Evolutionary conservation across 306 rosid genomes (phyloP).

Genomic region (Malus asiatica): DNA sequence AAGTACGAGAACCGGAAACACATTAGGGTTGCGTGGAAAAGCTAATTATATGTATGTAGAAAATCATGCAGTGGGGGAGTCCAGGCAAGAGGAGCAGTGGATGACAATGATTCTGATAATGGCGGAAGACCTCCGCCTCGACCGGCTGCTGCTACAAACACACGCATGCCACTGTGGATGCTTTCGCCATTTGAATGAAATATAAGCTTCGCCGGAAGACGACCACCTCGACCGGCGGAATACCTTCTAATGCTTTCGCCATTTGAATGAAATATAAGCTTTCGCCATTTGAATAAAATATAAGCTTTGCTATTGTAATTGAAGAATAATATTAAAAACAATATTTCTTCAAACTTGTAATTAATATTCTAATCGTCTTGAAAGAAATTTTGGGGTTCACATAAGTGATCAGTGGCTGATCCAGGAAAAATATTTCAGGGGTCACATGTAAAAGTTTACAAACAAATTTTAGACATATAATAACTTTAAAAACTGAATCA

Average conservation of each 20-base stretch:
- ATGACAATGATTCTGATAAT: slow-evolving; percentile 20
- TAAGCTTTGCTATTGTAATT: not conserved
- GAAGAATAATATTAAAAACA: not conserved
- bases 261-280: slow-evolving; percentile 18
- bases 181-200: slow-evolving; percentile 31
- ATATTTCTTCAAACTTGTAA: not conserved
- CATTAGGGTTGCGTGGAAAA: not conserved
- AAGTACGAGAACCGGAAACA: not conserved
- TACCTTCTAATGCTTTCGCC: slow-evolving; percentile 35
- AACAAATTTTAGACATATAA: too few relatives aligned
- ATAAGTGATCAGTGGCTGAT: too few relatives aligned
- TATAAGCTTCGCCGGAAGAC: not conserved
- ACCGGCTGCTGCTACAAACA: slow-evolving; percentile 9
- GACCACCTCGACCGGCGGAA: slow-evolving; percentile 19
- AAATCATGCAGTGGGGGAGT: slow-evolving; percentile 39
- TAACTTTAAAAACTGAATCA: too few relatives aligned
- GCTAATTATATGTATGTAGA: not conserved
- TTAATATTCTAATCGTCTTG: not conserved
- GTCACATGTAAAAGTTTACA: too few relatives aligned
- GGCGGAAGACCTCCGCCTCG: slow-evolving; percentile 17
- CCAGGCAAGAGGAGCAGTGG: slow-evolving; percentile 26
- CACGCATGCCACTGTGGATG: slow-evolving; percentile 73
- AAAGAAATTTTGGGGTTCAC: not conserved
- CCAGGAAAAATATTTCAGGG: too few relatives aligned
- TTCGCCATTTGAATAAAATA: slow-evolving; percentile 30